Evolutionary conservation across 1,284 basidiomycete genomes (phyloP).

Genomic region (Irpex rosettiformis): DNA sequence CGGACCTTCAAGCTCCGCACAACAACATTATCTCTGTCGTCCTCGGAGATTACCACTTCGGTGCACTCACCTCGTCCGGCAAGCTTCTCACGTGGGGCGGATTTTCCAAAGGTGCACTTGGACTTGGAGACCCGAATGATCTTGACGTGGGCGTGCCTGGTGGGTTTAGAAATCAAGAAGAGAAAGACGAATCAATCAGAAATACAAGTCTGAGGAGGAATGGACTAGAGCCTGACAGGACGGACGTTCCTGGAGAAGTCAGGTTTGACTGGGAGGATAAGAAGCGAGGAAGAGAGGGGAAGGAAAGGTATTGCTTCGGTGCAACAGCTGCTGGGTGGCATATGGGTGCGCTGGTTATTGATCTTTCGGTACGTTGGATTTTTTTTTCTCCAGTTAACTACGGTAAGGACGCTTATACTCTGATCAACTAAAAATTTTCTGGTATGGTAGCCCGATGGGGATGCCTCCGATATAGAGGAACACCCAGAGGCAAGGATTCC

Average conservation of each 20-base stretch:
- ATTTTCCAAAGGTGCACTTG: constrained; percentile 77
- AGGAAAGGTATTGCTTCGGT: constrained; percentile 70
- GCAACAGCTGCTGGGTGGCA: constrained; percentile 86
- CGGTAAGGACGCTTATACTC: not conserved
- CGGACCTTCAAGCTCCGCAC: constrained; percentile 57
- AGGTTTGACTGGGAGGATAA: constrained; percentile 59
- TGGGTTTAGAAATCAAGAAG: constrained; percentile 43
- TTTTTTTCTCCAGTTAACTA: not conserved
- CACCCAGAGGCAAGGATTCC: constrained; percentile 8
- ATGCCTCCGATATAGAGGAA: constrained; percentile 11
- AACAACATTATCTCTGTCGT: constrained; percentile 77
- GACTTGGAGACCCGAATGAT: constrained; percentile 67
- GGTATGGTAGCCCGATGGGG: constrained; percentile 14
- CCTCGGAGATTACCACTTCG: constrained; percentile 88
- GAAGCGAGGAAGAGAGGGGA: constrained; percentile 40
- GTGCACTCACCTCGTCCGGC: constrained; percentile 77
- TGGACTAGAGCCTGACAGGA: constrained; percentile 37
- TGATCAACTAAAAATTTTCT: not conserved
- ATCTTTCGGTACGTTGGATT: constrained; percentile 51
- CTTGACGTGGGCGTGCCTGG: constrained; percentile 57
- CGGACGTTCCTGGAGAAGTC: constrained; percentile 64
- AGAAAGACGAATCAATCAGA: constrained; percentile 8
- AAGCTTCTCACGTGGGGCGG: constrained; percentile 83
- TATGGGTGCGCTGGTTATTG: constrained; percentile 81
- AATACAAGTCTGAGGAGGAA: not conserved